Evolutionary conservation across 352 stramenopile genomes (phyloP).

Genomic region (Pythium grandisporangium): DNA sequence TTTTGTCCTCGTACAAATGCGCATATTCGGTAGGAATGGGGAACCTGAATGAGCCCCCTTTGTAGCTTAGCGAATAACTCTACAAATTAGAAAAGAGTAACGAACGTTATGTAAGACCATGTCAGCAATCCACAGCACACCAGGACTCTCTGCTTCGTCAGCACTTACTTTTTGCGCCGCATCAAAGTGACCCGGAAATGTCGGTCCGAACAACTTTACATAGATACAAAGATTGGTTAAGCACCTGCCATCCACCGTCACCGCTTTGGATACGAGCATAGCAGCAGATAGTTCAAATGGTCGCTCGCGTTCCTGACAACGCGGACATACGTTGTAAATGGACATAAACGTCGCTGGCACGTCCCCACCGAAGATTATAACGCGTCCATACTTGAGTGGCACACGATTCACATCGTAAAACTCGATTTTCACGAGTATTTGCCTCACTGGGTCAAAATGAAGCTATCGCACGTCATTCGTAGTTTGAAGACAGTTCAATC

Average conservation of each 20-base stretch:
- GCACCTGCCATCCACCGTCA: no score
- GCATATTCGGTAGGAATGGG: conserved; percentile 67
- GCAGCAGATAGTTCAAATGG: no score
- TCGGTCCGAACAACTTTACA: conserved; percentile 69
- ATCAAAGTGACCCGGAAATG: conserved; percentile 76
- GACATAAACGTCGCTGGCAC: conserved; percentile 81
- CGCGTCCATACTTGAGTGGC: conserved; percentile 69
- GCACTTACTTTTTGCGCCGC: conserved; percentile 32
- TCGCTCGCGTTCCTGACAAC: no score
- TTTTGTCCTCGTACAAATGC: conserved; percentile 67
- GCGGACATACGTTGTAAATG: conserved; percentile 65
- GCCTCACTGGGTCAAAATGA: conserved; percentile 51
- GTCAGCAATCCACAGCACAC: no score
- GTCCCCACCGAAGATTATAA: conserved; percentile 76
- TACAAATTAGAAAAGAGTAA: no score
- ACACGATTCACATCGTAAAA: conserved; percentile 77
- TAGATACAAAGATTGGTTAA: background rate
- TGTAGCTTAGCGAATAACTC: conserved; percentile 69
- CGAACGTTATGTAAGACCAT: no score
- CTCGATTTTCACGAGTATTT: conserved; percentile 62
- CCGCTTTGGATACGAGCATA: no score
- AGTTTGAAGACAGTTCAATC: background rate
- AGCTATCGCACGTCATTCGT: no score
- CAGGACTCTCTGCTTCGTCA: background rate
- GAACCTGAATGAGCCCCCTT: conserved; percentile 66